Conservation (phyloP, 2,329 filamentous ascomycete species). For the Volutella citrinella region DNA sequence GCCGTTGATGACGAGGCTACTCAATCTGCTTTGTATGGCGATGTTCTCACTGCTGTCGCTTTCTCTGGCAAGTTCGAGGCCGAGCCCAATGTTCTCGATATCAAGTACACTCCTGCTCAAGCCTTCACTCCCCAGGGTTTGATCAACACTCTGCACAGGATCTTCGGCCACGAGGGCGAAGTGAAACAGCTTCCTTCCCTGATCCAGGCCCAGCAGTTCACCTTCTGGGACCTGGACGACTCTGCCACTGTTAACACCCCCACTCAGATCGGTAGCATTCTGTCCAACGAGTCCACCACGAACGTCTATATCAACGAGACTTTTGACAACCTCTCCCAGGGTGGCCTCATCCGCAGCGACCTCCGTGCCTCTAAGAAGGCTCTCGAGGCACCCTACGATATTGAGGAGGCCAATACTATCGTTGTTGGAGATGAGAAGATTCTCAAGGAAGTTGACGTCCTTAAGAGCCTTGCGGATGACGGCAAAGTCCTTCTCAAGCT, state of each 20-base stretch:
- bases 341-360: constrained; percentile 80
- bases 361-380: constrained; percentile 79
- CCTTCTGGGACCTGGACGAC: constrained; percentile 88
- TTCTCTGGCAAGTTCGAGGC: constrained; percentile 69
- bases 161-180: constrained; percentile 54
- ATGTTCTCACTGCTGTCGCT: constrained; percentile 80
- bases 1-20: constrained; percentile 71
- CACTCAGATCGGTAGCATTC: constrained; percentile 52
- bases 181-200: constrained; percentile 39
- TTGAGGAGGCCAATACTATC: constrained; percentile 74
- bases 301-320: constrained; percentile 61
- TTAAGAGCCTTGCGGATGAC: constrained; percentile 66
- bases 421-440: constrained; percentile 79
- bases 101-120: constrained; percentile 80
- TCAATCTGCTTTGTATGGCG: constrained; percentile 86
- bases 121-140: constrained; percentile 54
- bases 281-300: constrained; percentile 69
- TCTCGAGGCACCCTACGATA: constrained; percentile 78
- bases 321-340: constrained; percentile 65
- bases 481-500: constrained; percentile 75
- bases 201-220: constrained; percentile 73
- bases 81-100: constrained; percentile 67
- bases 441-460: constrained; percentile 71
- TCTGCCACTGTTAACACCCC: constrained; percentile 66
- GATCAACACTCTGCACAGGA: constrained; percentile 47